Percentiles rank a stretch among this genome's conserved stretches.
Evolutionary conservation across 495 filamentous ascomycete species (phyloP).

Genomic region (Penicillium macrosclerotiorum): DNA sequence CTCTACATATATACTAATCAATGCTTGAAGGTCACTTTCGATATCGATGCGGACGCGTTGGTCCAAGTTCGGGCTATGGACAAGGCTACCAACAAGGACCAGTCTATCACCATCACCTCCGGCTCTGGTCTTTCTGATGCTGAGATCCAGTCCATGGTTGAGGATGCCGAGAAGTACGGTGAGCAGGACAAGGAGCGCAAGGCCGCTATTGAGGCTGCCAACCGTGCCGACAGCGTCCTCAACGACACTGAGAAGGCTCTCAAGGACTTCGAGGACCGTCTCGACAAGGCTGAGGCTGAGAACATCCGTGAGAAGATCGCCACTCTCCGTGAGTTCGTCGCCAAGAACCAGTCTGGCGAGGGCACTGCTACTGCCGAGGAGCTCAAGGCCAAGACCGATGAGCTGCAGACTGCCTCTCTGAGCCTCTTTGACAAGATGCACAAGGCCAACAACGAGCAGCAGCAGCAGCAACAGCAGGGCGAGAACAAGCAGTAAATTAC

Average conservation of each 20-base stretch:
- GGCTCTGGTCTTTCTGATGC: conserved; percentile 94
- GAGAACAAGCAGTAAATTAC: conserved; percentile 79
- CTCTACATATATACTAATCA: too few species aligned
- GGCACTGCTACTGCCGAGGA: conserved; percentile 78
- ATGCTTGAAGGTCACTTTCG: conserved; percentile 99
- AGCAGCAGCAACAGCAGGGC: conserved; percentile 54
- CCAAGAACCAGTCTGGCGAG: conserved; percentile 94
- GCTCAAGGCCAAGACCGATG: conserved; percentile 97
- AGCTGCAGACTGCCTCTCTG: conserved; percentile 92
- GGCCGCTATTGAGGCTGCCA: conserved; percentile 88
- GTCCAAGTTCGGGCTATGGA: conserved; percentile 99
- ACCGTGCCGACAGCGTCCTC: conserved; percentile 92
- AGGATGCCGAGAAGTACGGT: conserved; percentile 95
- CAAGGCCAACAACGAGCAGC: conserved; percentile 81
- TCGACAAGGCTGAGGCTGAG: conserved; percentile 95
- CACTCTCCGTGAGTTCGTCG: conserved; percentile 82
- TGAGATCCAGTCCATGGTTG: conserved; percentile 95
- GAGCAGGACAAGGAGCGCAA: conserved; percentile 97
- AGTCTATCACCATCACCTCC: conserved; percentile 98
- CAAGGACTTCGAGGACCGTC: conserved; percentile 90
- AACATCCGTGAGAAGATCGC: conserved; percentile 92
- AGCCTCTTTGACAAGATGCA: conserved; percentile 99
- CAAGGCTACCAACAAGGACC: conserved; percentile 99
- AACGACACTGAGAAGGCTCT: conserved; percentile 99
- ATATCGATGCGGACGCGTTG: conserved; percentile 98